These are phyloP conservation scores for Jaenimonas drosophilae DNA, from an alignment of 208 protist species.

Conservation along the genomic window DNA sequence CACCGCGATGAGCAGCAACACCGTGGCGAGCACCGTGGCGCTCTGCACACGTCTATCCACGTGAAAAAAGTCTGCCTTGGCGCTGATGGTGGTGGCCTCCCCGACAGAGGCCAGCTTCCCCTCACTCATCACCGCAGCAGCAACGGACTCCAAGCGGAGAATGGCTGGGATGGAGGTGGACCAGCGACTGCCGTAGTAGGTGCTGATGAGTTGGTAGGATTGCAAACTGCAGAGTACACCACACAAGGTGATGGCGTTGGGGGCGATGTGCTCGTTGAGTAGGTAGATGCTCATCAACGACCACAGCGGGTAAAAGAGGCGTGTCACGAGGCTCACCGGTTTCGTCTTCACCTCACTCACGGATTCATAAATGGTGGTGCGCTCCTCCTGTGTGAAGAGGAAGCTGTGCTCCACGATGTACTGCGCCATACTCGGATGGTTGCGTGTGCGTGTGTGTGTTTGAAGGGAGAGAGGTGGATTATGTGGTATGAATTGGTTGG, in stretches of 20 bases:
- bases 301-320: slow-evolving; percentile 62
- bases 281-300: slow-evolving; percentile 29
- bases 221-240: slow-evolving; percentile 77
- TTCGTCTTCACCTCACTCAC: slow-evolving; percentile 61
- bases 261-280: slow-evolving; percentile 78
- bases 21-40: slow-evolving; percentile 46
- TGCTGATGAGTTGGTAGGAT: slow-evolving; percentile 74
- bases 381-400: slow-evolving; percentile 63
- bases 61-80: slow-evolving; percentile 37
- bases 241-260: slow-evolving; percentile 83
- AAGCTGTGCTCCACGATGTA: slow-evolving; percentile 70
- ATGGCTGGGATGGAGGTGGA: no score
- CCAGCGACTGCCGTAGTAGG: slow-evolving; percentile 29
- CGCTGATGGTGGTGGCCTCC: not conserved
- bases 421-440: slow-evolving; percentile 24
- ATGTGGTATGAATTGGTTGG: no score
- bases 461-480: no score
- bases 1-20: slow-evolving; percentile 55
- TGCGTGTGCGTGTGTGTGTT: no score
- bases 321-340: slow-evolving; percentile 66
- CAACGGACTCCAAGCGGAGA: slow-evolving; percentile 7
- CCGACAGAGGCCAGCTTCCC: no score
- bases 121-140: not conserved
- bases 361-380: slow-evolving; percentile 51
- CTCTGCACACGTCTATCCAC: slow-evolving; percentile 33